Evolutionary conservation across 2,329 filamentous ascomycete genomes (phyloP).

Genomic region (Pyrenophora graminea): DNA sequence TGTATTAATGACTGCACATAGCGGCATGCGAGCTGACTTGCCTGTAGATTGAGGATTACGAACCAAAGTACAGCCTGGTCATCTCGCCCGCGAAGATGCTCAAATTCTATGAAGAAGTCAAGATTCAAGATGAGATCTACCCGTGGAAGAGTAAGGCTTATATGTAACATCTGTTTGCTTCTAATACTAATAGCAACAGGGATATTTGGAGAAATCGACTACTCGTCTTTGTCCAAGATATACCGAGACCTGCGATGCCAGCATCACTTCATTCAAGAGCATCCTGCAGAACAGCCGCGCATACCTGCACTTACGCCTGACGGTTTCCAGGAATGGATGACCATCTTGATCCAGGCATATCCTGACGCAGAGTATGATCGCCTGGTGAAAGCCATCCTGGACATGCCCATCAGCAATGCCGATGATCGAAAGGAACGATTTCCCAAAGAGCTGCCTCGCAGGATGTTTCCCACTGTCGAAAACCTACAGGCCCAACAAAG

Average conservation of each 20-base stretch:
- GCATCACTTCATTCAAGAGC: slow-evolving; percentile 54
- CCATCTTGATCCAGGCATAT: slow-evolving; percentile 71
- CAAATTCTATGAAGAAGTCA: slow-evolving; percentile 71
- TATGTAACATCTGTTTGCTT: not conserved
- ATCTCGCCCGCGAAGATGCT: slow-evolving; percentile 76
- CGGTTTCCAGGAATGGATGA: slow-evolving; percentile 66
- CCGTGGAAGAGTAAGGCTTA: slow-evolving; percentile 67
- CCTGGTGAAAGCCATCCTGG: slow-evolving; percentile 68
- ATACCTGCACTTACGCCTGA: slow-evolving; percentile 53
- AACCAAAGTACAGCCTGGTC: slow-evolving; percentile 69
- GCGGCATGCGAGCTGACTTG: slow-evolving; percentile 13
- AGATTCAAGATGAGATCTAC: slow-evolving; percentile 67
- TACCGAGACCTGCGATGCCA: slow-evolving; percentile 55
- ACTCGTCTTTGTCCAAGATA: slow-evolving; percentile 49
- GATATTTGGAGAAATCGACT: slow-evolving; percentile 51
- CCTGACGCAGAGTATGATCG: slow-evolving; percentile 76
- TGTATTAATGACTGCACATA: slow-evolving; percentile 26
- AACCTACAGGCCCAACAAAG: slow-evolving; percentile 63
- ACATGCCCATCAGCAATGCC: slow-evolving; percentile 71
- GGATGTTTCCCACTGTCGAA: slow-evolving; percentile 67
- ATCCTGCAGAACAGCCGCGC: slow-evolving; percentile 47
- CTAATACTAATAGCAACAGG: slow-evolving; percentile 23
- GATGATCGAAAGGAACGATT: slow-evolving; percentile 71
- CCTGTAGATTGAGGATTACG: slow-evolving; percentile 67
- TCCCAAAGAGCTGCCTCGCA: slow-evolving; percentile 76